Conservation (phyloP, 129 eudicot species). For the Sambucus nigra region DNA sequence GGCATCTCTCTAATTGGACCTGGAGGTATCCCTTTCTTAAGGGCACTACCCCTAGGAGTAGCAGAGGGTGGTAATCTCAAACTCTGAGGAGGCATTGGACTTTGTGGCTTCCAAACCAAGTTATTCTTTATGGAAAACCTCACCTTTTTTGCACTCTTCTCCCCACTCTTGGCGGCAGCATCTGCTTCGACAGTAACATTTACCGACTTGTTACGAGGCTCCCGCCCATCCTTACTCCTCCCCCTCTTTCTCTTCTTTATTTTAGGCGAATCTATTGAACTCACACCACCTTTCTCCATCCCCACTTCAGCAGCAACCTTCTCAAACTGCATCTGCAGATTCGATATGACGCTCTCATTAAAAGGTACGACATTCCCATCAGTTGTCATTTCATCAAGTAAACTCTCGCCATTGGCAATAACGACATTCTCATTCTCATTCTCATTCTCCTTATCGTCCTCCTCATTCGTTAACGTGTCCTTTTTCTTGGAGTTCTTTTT, state of each 20-base stretch:
- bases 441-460: constrained; percentile 20
- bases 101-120: constrained; percentile 85
- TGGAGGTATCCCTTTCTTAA: constrained; percentile 89
- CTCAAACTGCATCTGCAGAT: constrained; percentile 84
- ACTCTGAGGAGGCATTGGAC: constrained; percentile 81
- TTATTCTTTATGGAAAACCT: constrained; percentile 85
- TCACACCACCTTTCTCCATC: constrained; percentile 35
- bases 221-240: constrained; percentile 16
- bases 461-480: constrained; percentile 17
- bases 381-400: constrained; percentile 13
- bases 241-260: constrained; percentile 68
- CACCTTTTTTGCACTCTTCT: constrained; percentile 69
- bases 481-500: too few relatives aligned
- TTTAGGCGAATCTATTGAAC: constrained; percentile 26
- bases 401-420: constrained; percentile 16
- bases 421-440: constrained; percentile 19
- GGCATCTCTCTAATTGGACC: constrained; percentile 80
- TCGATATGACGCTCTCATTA: constrained; percentile 49
- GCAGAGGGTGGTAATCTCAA: constrained; percentile 82
- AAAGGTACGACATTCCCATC: constrained; percentile 22
- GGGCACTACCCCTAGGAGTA: constrained; percentile 91
- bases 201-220: not conserved
- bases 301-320: constrained; percentile 63
- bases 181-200: constrained; percentile 23
- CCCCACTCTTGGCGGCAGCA: constrained; percentile 37